Base-by-base conservation (phyloP, 176 grass and related monocot genomes). In the Areca catechu region DNA sequence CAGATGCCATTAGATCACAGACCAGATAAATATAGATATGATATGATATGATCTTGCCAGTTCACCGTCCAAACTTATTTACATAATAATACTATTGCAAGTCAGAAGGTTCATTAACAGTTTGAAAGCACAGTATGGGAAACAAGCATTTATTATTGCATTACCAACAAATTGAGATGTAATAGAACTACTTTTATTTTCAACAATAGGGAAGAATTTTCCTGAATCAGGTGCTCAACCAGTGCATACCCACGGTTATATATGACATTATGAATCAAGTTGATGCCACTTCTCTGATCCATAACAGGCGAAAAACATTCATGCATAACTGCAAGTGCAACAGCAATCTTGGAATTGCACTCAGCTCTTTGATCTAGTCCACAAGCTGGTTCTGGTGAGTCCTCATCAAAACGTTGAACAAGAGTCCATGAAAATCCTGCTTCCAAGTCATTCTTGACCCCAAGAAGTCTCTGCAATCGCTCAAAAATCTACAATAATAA, bases 171-270 rank as follows among this genome's bases (percentile, higher is more conserved):
- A 43, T 12, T 43, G 34, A 43, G 10, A 43, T 14, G 19, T 54
- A 3, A 43, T 43, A 43, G 34, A 43, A 43, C 34, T 43, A 43
- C 34, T 43, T 43, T 43, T 29, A 4, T 37, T 43, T 14, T 43
- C 34, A 43, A 43, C 34, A 43, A 10, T 64, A 52, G n/a, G 51
- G 5, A 50, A 16, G 65, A 50, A 24, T 54, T 51, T 5, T 52
- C 6, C 15, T 59, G 27, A 9, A 43, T 43, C 34, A 43, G 34
- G 34, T 78, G 80, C 28, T 16, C 49, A 34, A 86, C 37, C 64
- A 27, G 75, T 77, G 69, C 87, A 64, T 85, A 97, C 93, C 87
- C 87, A 61, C 86, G 92, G 61, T 97, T 97, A 82, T 91, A 97
- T 28, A 91, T 60, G 12, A 88, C 83, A 75, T 88, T 97, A 71